A percentile compares a stretch with the other conserved stretches of the same genome.
phyloP scores from a whole-genome alignment of 1,284 basidiomycete genomes.

The Apiotrichum domesticum region DNA sequence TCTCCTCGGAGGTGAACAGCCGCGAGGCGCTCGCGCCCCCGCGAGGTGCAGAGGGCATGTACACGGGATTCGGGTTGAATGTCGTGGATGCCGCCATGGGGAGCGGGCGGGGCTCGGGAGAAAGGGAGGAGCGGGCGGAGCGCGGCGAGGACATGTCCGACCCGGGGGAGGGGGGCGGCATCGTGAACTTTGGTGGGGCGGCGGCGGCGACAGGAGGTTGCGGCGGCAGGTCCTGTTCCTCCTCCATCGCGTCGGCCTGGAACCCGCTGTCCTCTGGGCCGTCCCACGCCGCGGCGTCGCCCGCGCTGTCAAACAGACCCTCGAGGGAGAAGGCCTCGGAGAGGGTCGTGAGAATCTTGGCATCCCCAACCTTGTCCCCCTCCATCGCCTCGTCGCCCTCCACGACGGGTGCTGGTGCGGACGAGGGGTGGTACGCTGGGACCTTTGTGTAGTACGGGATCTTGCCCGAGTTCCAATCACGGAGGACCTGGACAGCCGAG shows the following conservation, averaged over 20 bases:
- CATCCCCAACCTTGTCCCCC: conserved; percentile 34
- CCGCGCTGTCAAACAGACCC: conserved; percentile 39
- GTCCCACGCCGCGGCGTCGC: conserved; percentile 42
- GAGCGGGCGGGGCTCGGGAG: conserved; percentile 3
- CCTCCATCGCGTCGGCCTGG: conserved; percentile 20
- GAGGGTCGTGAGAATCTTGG: conserved; percentile 41
- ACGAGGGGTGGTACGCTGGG: conserved; percentile 58
- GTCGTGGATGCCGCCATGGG: not conserved
- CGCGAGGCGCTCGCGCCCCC: conserved; percentile 7
- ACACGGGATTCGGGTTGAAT: not conserved
- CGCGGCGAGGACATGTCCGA: conserved; percentile 8
- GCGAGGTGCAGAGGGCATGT: conserved; percentile 3
- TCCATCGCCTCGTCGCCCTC: conserved; percentile 35
- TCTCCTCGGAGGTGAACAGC: conserved; percentile 44
- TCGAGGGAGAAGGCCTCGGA: conserved; percentile 46
- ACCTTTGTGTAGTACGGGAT: conserved; percentile 82
- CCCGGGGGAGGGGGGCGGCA: conserved; percentile 2
- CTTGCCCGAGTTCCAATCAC: conserved; percentile 95
- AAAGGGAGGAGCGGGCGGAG: conserved; percentile 6
- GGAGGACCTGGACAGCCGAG: conserved; percentile 75
- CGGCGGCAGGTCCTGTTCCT: conserved; percentile 2
- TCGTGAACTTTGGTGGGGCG: not conserved
- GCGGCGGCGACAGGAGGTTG: not conserved
- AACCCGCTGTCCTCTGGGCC: conserved; percentile 25
- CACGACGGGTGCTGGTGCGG: conserved; percentile 8